Base-by-base conservation (phyloP, 2,329 filamentous ascomycete species). In the Penicillium sp. region DNA sequence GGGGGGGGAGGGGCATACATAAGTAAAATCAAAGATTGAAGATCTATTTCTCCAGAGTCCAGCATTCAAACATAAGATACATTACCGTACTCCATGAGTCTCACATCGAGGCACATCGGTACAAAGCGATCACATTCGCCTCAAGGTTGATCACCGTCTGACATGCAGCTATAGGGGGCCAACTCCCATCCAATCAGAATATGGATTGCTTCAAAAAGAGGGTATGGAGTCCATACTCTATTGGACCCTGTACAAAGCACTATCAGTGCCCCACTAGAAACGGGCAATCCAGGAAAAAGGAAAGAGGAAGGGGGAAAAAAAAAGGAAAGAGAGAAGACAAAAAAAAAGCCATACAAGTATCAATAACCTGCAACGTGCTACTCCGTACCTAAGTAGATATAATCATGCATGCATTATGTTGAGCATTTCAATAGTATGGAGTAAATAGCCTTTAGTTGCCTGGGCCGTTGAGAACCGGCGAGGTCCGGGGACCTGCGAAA, bases 71-170 rank as follows among this genome's bases (percentile, higher is more conserved):
- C 23, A 5, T 23, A 23, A 3, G 23, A 23, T 23, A 23, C 3
- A 23, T 23, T 23, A 23, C 23, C 23, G 23, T 23, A 23, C 23
- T 23, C 23, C 23, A 23, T 23, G 23, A 23, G 23, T 41, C 16
- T 16, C 26, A 26, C 19, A 19, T 32, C 23, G 5, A 23, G 23
- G 23, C 23, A 23, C 23, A 29, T 40, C 46, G 10, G 32, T 35
- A 35, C 14, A 45, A 47, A 13, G 44, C 3, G 11, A 40, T 47
- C 35, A 29, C 36, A 42, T 42, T 32, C 23, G 34, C 34, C 34
- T 26, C 35, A 14, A 46, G 26, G 41, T 32, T 40, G 50, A 52
- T 52, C 50, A 41, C 43, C 36, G 50, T 47, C 50, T 52, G 43
- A 52, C 50, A 40, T 52, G 50, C 50, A 47, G 29, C 18, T 19